Base-by-base conservation (phyloP, 1,139 yeast species). In the Pichia sp. region DNA sequence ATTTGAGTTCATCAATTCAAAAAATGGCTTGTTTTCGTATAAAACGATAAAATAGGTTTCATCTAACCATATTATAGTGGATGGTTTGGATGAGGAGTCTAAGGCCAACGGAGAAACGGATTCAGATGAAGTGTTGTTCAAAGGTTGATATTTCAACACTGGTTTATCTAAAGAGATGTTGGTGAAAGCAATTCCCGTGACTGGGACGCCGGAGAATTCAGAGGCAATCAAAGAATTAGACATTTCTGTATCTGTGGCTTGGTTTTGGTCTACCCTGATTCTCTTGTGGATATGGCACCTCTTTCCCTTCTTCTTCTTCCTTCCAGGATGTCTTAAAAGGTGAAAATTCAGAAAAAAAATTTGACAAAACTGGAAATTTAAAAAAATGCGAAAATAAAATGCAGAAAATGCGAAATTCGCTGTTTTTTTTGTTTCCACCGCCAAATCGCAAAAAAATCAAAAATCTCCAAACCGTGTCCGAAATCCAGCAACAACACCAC, bases 141-240 rank as follows among this genome's bases (percentile, higher is more conserved):
- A 17, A 8, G 86, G 74, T 57, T 78, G 83, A 4, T 87, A 86
- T 54, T 83, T 76, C 41, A 90, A 69, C 57, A 83, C 81, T 60
- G 87, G 93, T 10, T 82, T 73, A 62, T 89, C 96, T 53, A 90
- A 73, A 4, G 90, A 84, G 36, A 82, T 78, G 22, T 80, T 69
- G 1, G 81, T 90, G 42, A 81, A 77, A 18, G 95, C 94, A 33
- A 49, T 47, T 19, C 53, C 48, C 10, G 42, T 22, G 2, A 42
- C 37, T 2, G 52, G 49, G 4, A 35, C 21, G 4, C 42, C 45
- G 5, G 39, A 31, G 34, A 48, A 48, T 27, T 45, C 39, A 2
- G 51, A 48, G 3, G 51, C 39, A 10, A 48, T 24, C 14, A 48
- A 37, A 10, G 47, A 43, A 36, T 47, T 47, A 12, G 31, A 28